phyloP scores from a whole-genome alignment of 2,329 filamentous ascomycete genomes.

The Plenodomus tracheiphilus region DNA sequence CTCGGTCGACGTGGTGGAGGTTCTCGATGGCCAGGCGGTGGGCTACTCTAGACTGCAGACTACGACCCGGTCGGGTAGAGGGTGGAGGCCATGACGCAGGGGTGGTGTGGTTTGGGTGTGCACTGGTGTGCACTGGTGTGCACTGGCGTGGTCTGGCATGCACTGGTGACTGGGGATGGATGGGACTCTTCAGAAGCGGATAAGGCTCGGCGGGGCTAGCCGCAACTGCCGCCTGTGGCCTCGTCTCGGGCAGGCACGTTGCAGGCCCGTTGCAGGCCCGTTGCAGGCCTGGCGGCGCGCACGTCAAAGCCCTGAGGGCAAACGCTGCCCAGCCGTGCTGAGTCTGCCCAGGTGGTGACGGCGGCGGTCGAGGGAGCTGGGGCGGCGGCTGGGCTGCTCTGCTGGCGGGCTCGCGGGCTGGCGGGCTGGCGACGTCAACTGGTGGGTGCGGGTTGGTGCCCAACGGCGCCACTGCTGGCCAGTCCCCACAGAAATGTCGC shows the following conservation, averaged over 20 bases:
- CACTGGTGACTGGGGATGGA: constrained; percentile 4
- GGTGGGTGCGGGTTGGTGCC: constrained; percentile 28
- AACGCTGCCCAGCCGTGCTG: too few relatives aligned
- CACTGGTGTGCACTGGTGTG: constrained; percentile 5
- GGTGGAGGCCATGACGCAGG: constrained; percentile 3
- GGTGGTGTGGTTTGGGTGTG: constrained; percentile 1
- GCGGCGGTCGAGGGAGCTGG: too few relatives aligned
- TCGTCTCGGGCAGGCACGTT: background rate
- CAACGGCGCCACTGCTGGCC: constrained; percentile 28
- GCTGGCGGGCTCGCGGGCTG: constrained; percentile 15
- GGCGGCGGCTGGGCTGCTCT: background rate
- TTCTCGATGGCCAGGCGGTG: background rate
- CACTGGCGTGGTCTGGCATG: constrained; percentile 1
- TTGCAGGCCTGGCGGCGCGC: too few relatives aligned
- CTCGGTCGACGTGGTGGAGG: background rate
- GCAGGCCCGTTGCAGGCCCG: too few relatives aligned
- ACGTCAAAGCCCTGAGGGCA: too few relatives aligned
- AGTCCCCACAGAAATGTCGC: constrained; percentile 25
- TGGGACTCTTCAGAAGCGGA: too few relatives aligned
- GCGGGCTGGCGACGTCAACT: too few relatives aligned
- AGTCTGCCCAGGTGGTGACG: too few relatives aligned
- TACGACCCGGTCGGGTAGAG: too few relatives aligned
- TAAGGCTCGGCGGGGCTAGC: background rate
- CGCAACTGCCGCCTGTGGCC: background rate
- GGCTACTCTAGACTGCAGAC: too few relatives aligned